Percentiles rank a stretch among this genome's conserved stretches.
Evolutionary conservation across 2,329 filamentous ascomycete species (phyloP).

Genomic region (Xylaria sp.): DNA sequence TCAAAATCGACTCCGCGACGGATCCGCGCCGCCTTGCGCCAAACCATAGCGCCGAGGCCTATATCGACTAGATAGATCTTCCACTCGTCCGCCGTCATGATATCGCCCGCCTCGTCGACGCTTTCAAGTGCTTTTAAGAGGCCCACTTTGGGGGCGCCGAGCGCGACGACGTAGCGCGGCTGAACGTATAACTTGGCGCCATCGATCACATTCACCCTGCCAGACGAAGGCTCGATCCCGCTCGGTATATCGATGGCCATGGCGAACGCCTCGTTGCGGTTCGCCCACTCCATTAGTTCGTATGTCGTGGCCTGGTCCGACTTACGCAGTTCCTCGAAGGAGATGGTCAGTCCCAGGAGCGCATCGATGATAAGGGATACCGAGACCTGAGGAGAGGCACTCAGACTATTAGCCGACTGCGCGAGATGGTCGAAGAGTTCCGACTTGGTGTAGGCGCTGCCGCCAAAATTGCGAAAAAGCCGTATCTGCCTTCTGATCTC

Average conservation of each 20-base stretch:
- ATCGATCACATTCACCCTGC: constrained; percentile 70
- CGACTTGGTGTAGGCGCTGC: constrained; percentile 67
- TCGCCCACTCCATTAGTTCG: constrained; percentile 92
- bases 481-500: constrained; percentile 81
- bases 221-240: constrained; percentile 80
- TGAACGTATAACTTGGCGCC: constrained; percentile 80
- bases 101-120: constrained; percentile 56
- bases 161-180: constrained; percentile 80
- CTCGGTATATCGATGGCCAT: constrained; percentile 91
- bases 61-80: constrained; percentile 85
- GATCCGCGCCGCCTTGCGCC: constrained; percentile 82
- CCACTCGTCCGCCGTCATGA: constrained; percentile 67
- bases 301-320: constrained; percentile 84
- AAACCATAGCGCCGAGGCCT: constrained; percentile 80
- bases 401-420: constrained; percentile 47
- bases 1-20: constrained; percentile 89
- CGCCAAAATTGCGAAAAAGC: constrained; percentile 83
- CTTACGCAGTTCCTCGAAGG: constrained; percentile 85
- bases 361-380: constrained; percentile 69
- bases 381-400: constrained; percentile 36
- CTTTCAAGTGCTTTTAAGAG: constrained; percentile 76
- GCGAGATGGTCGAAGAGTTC: constrained; percentile 66
- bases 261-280: constrained; percentile 81
- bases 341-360: constrained; percentile 81
- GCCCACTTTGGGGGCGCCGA: constrained; percentile 87